These are phyloP conservation scores for Sarocladium kiliense DNA, from an alignment of 2,329 filamentous ascomycete species.

Conservation along the genomic window DNA sequence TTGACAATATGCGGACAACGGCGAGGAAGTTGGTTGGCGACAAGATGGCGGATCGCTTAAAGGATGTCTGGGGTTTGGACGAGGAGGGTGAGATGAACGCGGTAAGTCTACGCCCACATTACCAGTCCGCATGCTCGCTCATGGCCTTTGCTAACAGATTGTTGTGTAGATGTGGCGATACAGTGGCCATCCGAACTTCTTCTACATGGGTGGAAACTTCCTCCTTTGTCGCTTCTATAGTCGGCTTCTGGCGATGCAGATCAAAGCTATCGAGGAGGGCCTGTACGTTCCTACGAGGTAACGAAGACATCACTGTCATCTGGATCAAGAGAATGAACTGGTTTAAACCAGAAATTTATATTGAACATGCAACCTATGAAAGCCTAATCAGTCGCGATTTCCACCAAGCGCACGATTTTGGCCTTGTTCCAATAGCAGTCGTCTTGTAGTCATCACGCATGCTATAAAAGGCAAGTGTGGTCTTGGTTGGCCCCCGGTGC, in stretches of 20 bases:
- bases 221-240: constrained; percentile 28
- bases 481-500: too few species aligned
- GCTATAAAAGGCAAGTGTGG: too few species aligned
- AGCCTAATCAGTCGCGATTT: too few species aligned
- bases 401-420: too few species aligned
- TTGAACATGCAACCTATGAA: too few species aligned
- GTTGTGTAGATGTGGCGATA: constrained; percentile 29
- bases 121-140: too few species aligned
- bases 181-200: constrained; percentile 30
- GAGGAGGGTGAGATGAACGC: constrained; percentile 23
- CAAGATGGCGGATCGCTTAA: constrained; percentile 25
- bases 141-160: neutral
- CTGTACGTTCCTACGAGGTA: neutral
- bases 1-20: constrained; percentile 30
- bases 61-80: constrained; percentile 32
- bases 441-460: too few species aligned
- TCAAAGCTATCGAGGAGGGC: constrained; percentile 27
- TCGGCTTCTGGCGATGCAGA: constrained; percentile 31
- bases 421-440: too few species aligned
- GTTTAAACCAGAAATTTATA: too few species aligned
- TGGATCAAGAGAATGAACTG: too few species aligned
- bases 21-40: constrained; percentile 30
- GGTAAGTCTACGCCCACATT: constrained; percentile 19
- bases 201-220: constrained; percentile 33
- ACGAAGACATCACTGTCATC: neutral